phyloP scores from a whole-genome alignment of 2,329 filamentous ascomycete genomes.

The Eutypa lata region DNA sequence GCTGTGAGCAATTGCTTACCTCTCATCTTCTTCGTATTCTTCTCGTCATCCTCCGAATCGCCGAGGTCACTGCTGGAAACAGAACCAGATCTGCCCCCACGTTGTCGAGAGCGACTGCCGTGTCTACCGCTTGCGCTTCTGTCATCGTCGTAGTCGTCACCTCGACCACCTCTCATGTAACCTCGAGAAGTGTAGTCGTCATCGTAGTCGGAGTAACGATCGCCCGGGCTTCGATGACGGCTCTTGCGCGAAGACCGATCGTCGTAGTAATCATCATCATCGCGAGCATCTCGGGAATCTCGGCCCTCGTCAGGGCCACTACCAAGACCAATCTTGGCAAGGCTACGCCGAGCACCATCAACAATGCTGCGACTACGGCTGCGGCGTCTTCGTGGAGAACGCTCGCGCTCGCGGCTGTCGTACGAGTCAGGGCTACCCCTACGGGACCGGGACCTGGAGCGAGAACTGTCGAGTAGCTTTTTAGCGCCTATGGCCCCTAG shows the following conservation, averaged over 20 bases:
- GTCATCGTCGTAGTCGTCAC: conserved; percentile 42
- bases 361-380: conserved; percentile 66
- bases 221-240: conserved; percentile 32
- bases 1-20: conserved; percentile 60
- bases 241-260: conserved; percentile 34
- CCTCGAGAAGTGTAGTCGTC: conserved; percentile 28
- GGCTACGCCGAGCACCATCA: conserved; percentile 56
- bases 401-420: conserved; percentile 36
- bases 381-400: conserved; percentile 38
- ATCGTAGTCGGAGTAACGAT: conserved; percentile 30
- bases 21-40: conserved; percentile 54
- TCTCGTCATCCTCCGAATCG: conserved; percentile 56
- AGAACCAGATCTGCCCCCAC: conserved; percentile 42
- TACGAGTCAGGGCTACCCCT: conserved; percentile 46
- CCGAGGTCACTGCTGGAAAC: conserved; percentile 54
- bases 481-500: conserved; percentile 60
- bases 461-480: conserved; percentile 49
- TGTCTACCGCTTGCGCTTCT: conserved; percentile 35
- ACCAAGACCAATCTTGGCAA: conserved; percentile 61
- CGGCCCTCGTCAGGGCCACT: conserved; percentile 35
- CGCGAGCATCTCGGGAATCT: conserved; percentile 41
- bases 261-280: conserved; percentile 39
- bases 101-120: conserved; percentile 38
- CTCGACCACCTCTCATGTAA: conserved; percentile 34
- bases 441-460: conserved; percentile 54